Base-by-base conservation (phyloP, 1,139 yeast species). In the Zhuliangozyma blackwelliae region DNA sequence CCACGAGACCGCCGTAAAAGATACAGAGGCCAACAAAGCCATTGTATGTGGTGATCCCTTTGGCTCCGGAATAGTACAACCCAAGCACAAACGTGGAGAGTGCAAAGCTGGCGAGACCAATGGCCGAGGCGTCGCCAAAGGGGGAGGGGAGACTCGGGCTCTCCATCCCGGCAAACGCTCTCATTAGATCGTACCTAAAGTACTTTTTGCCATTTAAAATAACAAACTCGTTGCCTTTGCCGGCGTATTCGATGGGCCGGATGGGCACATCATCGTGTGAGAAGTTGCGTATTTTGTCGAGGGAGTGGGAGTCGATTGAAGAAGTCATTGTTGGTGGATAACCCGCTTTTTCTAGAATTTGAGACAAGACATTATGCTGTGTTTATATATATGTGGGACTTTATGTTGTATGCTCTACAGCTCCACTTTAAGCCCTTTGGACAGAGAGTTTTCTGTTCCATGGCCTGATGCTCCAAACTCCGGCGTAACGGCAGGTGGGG, bases 51-150 rank as follows among this genome's bases (percentile, higher is more conserved):
- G 44, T 44, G 27, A 70, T 52, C 5, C 75, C 75, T 64, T 59
- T 62, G 11, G 75, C 74, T 40, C 52, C 57, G 16, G 68, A 67
- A 34, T 67, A 62, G 43, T 41, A 51, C 52, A 78, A 64, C 1
- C 74, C 68, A 39, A 72, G 60, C 10, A 65, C 65, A 48, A 78
- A 68, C 1, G 82, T 74, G 25, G 77, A 67, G 43, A 72, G 48
- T 16, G 72, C 66, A 57, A 76, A 79, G 2, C 75, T 77, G 21
- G 73, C 63, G 39, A 79, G 63, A 2, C 85, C 86, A 42, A 78
- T 58, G 4, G 87, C 84, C 21, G 79, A 75, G 1, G 86, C 82
- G 48, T 80, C 78, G 27, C 74, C 84, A 40, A 69, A 58, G 35
- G 72, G 68, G 36, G 53, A 59, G 5, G 66, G 62, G 0, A 50